Conservation (phyloP, 1,284 basidiomycete genomes). For the Sphagnurus paluster region DNA sequence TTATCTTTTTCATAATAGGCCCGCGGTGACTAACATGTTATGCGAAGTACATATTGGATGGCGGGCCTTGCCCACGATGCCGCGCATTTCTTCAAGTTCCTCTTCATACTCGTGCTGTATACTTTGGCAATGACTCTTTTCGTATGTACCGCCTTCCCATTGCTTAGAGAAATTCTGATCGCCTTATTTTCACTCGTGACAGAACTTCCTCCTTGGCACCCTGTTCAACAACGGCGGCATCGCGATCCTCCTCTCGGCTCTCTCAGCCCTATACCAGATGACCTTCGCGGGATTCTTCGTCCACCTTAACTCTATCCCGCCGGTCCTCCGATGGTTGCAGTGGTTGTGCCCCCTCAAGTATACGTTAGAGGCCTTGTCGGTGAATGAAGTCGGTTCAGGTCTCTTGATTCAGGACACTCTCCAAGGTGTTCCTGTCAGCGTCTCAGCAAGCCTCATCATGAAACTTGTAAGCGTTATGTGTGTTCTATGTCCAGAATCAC, state of each 20-base stretch:
- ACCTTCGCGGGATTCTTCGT: slow-evolving; percentile 87
- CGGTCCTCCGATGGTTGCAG: slow-evolving; percentile 84
- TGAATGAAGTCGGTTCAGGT: slow-evolving; percentile 87
- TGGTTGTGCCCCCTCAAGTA: slow-evolving; percentile 78
- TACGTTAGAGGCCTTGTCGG: slow-evolving; percentile 77
- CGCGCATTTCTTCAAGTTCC: slow-evolving; percentile 79
- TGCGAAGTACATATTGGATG: slow-evolving; percentile 84
- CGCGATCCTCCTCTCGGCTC: slow-evolving; percentile 80
- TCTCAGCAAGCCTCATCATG: slow-evolving; percentile 85
- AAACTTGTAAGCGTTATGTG: slow-evolving; percentile 50
- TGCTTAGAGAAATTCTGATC: background rate
- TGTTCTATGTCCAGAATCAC: background rate
- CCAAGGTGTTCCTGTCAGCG: slow-evolving; percentile 77
- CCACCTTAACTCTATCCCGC: slow-evolving; percentile 76
- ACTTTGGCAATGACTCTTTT: slow-evolving; percentile 82
- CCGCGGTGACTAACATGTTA: slow-evolving; percentile 19
- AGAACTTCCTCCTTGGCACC: slow-evolving; percentile 88
- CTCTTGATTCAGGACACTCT: slow-evolving; percentile 80
- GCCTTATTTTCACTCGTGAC: slow-evolving; percentile 8
- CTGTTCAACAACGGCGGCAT: slow-evolving; percentile 83
- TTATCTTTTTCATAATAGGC: background rate
- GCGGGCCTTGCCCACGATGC: slow-evolving; percentile 76
- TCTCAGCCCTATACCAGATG: slow-evolving; percentile 80
- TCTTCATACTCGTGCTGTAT: slow-evolving; percentile 76
- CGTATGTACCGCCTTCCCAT: slow-evolving; percentile 43